phyloP scores from a whole-genome alignment of 2,329 filamentous ascomycete genomes.

The Verticillium isaacii region DNA sequence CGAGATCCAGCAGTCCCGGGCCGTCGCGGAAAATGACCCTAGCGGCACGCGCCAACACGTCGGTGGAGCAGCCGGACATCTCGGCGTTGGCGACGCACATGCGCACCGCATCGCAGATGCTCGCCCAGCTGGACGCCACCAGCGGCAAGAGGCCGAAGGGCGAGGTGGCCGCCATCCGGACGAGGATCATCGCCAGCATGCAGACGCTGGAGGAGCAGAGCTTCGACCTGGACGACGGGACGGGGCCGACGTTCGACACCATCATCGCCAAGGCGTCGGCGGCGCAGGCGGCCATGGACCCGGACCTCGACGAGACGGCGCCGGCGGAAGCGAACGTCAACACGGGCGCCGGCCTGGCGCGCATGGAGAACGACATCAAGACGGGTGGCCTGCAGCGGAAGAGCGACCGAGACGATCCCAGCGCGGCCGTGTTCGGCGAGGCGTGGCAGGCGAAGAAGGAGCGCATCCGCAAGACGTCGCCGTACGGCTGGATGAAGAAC shows the following conservation, averaged over 20 bases:
- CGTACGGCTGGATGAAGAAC: slow-evolving; percentile 85
- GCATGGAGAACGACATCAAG: slow-evolving; percentile 88
- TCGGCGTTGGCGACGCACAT: slow-evolving; percentile 81
- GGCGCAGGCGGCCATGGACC: slow-evolving; percentile 38
- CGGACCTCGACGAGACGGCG: slow-evolving; percentile 53
- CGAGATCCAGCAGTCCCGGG: slow-evolving; percentile 62
- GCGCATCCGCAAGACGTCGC: slow-evolving; percentile 75
- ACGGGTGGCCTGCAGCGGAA: slow-evolving; percentile 77
- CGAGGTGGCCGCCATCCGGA: slow-evolving; percentile 78
- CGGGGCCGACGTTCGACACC: slow-evolving; percentile 71
- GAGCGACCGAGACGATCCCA: slow-evolving; percentile 79
- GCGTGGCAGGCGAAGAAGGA: slow-evolving; percentile 83
- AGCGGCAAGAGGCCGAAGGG: slow-evolving; percentile 74
- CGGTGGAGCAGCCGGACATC: slow-evolving; percentile 70
- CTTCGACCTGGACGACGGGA: slow-evolving; percentile 69
- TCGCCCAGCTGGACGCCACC: slow-evolving; percentile 76
- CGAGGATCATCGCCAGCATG: slow-evolving; percentile 88
- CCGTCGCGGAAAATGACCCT: slow-evolving; percentile 57
- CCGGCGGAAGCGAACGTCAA: slow-evolving; percentile 52
- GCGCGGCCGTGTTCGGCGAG: slow-evolving; percentile 80
- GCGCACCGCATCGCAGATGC: slow-evolving; percentile 82
- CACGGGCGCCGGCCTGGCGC: slow-evolving; percentile 68
- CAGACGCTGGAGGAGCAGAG: slow-evolving; percentile 81
- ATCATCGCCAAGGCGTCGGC: slow-evolving; percentile 72
- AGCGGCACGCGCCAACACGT: slow-evolving; percentile 46